A percentile compares a stretch with the other conserved stretches of the same genome.
phyloP scores from a whole-genome alignment of 306 rosid species.

The Inga oerstediana region DNA sequence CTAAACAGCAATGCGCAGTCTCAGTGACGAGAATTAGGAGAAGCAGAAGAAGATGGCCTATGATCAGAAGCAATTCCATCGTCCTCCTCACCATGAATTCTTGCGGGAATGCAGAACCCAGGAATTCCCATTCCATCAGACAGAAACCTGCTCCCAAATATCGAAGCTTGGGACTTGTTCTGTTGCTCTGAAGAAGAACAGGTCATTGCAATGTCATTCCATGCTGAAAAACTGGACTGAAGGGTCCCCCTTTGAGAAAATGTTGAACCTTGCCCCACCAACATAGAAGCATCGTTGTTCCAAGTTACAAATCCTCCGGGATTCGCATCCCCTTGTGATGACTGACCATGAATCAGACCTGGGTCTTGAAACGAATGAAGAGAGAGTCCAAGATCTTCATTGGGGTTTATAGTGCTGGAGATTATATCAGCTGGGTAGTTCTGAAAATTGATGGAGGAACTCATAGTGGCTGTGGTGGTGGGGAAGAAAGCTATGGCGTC shows the following conservation, averaged over 20 bases:
- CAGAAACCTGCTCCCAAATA: conserved; percentile 61
- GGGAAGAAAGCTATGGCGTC: conserved; percentile 67
- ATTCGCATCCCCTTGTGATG: conserved; percentile 41
- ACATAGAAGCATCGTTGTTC: conserved; percentile 43
- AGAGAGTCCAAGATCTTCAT: conserved; percentile 75
- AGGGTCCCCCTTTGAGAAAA: conserved; percentile 88
- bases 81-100: conserved; percentile 57
- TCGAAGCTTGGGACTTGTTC: conserved; percentile 54
- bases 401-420: conserved; percentile 47
- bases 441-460: conserved; percentile 63
- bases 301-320: conserved; percentile 58
- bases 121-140: conserved; percentile 49
- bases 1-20: conserved; percentile 25
- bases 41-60: conserved; percentile 62
- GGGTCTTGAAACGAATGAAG: conserved; percentile 72
- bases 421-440: conserved; percentile 55
- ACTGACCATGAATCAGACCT: conserved; percentile 41
- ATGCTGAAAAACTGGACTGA: conserved; percentile 90
- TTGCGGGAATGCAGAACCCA: conserved; percentile 64
- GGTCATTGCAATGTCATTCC: conserved; percentile 64
- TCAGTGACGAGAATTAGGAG: conserved; percentile 74
- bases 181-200: conserved; percentile 44
- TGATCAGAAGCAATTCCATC: conserved; percentile 46
- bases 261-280: conserved; percentile 58
- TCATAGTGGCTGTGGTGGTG: conserved; percentile 52